Base-by-base conservation (phyloP, 805 yeast species). In the Nakazawaea molendinolei region DNA sequence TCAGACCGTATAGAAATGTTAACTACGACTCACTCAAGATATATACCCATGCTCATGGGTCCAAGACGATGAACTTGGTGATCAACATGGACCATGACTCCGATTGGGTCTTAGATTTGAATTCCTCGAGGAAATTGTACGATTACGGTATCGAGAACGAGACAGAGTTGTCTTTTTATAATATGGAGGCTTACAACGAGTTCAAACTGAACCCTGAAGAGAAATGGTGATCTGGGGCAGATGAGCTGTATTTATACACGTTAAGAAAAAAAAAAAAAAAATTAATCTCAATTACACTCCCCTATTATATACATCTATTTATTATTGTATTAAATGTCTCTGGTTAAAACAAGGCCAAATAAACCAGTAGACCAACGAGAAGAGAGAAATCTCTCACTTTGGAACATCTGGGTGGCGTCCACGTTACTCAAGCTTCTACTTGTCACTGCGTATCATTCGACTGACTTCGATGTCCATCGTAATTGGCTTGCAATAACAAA, bases 381-480 rank as follows among this genome's bases (percentile, higher is more conserved):
- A 21, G 38, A 38, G 23, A 22, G 41, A 13, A 68, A 58, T 43
- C 71, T 64, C 51, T 73, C 84, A 1, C 58, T 79, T 12, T 71
- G 77, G 74, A 76, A 78, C 51, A 72, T 78, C 14, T 78, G 82
- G 74, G 71, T 79, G 8, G 81, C 84, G 4, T 65, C 78, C 1
- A 62, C 78, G 8, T 56, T 74, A 31, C 58, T 80, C 28, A 80
- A 80, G 44, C 54, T 79, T 8, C 61, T 83, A 16, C 60, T 83
- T n/a, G 71, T 76, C 36, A 79, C 83, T 6, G 86, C 90, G 1
- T 92, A 90, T 57, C 87, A 76, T 47, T 89, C 97, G 9, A 92
- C 97, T 1, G 98, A 92, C 56, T 90, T 92, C 50, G 98, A 92
- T 54, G 98, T 92, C 17, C 98, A 92, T 57, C 66, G 98, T 40